Evolutionary conservation across 495 filamentous ascomycete species (phyloP), one percentile per base, ranked within the genome.

Genomic region (Baudoinia panamericana): DNA sequence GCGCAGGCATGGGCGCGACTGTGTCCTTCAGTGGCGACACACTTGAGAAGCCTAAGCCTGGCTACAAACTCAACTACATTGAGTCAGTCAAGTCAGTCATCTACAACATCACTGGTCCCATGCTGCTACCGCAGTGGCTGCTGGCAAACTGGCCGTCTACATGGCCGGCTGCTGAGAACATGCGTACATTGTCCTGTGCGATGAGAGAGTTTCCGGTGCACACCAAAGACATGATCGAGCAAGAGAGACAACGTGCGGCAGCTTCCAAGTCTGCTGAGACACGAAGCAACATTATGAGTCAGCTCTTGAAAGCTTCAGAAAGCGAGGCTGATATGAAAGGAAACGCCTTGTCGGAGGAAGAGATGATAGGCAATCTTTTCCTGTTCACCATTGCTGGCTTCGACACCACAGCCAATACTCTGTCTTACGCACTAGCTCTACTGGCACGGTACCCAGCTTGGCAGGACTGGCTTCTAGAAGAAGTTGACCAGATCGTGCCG

Each of bases 381-480:
- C 56, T 67, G 3, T 70, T 73, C 45, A 72, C 59, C 21, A 59
- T 66, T 20, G 72, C 72, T 2, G 72, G 72, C 0, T 68, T 69
- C 43, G 70, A 76, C 39, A 72, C 70, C 0, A 72, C 69, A 0
- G 65, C 70, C 0, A 69, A 66, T 30, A 69, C 61, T 1, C 54
- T 74, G 21, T 61, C 64, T 0, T 70, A 65, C 45, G 61, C 70
- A 1, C 36, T 73, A 1, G 55, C 59, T 16, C 56, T 73, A 18
- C 52, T 75, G 0, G 66, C 72, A 0, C 53, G 57, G 0, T 55
- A 69, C 44, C 65, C 68, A 0, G 36, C 64, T 13, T 68, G 58
- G 45, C 70, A 75, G 46, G 52, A 57, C 0, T 69, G 66, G 67
- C 31, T 72, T 15, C 34, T 45, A 8, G 64, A 69, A 49, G 67